Evolutionary conservation across 352 stramenopile genomes (phyloP), one percentile per base, ranked within the genome.

Genomic region (Aphanomyces stellatus): DNA sequence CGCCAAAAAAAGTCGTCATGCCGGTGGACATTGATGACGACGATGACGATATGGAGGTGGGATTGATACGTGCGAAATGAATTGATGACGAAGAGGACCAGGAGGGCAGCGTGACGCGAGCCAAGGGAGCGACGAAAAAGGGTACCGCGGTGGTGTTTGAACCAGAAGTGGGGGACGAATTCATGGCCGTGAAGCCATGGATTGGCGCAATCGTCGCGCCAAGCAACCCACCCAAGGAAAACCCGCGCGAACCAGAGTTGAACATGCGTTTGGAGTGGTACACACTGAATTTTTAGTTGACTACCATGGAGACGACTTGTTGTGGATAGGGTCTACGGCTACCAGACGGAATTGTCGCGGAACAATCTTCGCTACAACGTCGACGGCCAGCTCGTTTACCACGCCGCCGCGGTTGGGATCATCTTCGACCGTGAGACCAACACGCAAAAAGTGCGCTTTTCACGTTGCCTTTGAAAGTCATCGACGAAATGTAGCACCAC

Each of bases 131-230:
- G 59, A 57, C 19, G 59, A 51, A 42, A 42, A 22, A 42, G 19
- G 33, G 27, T 11, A 25, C 24, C 40, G 37, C 42, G 43, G 2
- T 28, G 51, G 13, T 67, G 24, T 33, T 69, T 46, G 48, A 62
- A 11, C 60, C 19, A 22, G 40, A 71, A 1, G 70, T 56, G 13
- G 88, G 88, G 2, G 88, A 96, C 37, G 85, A 96, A 46, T 96
- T 96, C 56, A 90, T 96, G 86, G 88, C 88, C 0, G 82, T 96
- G 0, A 96, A 96, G 62, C 88, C 88, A 17, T 96, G 88, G 84
- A 48, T 96, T 17, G 88, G 87, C 25, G 82, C 84, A 5, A 95
- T 96, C 24, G 74, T 87, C 37, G 70, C 81, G 0, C 88, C 88
- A 2, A 91, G 76, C 43, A 91, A 91, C 40, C 77, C 76, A n/a